Evolutionary conservation across 148 eudicot species (phyloP).

Genomic region (Suaeda aralocaspica): DNA sequence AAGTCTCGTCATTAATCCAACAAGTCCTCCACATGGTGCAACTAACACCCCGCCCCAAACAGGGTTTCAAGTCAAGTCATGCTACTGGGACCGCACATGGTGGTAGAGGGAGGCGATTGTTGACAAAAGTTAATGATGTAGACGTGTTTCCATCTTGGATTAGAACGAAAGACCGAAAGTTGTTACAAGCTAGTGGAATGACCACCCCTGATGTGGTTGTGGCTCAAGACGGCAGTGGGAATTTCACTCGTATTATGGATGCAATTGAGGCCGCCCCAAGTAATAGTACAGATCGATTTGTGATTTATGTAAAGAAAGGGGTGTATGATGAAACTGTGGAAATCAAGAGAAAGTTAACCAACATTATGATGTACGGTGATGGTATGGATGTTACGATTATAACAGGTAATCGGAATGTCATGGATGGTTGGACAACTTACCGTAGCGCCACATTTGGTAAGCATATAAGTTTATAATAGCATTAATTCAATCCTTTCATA

Average conservation of each 20-base stretch:
- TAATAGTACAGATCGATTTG: conserved; percentile 35
- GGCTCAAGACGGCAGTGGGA: conserved; percentile 64
- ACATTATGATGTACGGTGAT: conserved; percentile 77
- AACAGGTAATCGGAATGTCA: conserved; percentile 49
- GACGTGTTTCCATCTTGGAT: conserved; percentile 60
- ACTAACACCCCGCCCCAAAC: conserved; percentile 7
- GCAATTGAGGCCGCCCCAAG: conserved; percentile 54
- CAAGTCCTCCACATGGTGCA: conserved; percentile 55
- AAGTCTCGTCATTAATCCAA: conserved; percentile 48
- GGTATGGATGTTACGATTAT: conserved; percentile 72
- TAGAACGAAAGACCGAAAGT: conserved; percentile 38
- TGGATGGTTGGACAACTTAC: conserved; percentile 75
- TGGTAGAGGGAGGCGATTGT: conserved; percentile 28
- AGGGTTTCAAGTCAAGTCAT: conserved; percentile 10
- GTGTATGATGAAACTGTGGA: conserved; percentile 67
- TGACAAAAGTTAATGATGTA: neutral
- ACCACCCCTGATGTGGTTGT: conserved; percentile 47
- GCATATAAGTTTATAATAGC: conserved; percentile 1
- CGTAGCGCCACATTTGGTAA: conserved; percentile 84
- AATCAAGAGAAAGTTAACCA: conserved; percentile 60
- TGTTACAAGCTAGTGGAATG: conserved; percentile 40
- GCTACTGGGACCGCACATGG: conserved; percentile 7
- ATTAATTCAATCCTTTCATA: neutral
- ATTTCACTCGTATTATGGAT: conserved; percentile 51
- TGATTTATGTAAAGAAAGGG: conserved; percentile 73